Base-by-base conservation (phyloP, 2,329 filamentous ascomycete genomes). In the Colletotrichum limetticola region DNA sequence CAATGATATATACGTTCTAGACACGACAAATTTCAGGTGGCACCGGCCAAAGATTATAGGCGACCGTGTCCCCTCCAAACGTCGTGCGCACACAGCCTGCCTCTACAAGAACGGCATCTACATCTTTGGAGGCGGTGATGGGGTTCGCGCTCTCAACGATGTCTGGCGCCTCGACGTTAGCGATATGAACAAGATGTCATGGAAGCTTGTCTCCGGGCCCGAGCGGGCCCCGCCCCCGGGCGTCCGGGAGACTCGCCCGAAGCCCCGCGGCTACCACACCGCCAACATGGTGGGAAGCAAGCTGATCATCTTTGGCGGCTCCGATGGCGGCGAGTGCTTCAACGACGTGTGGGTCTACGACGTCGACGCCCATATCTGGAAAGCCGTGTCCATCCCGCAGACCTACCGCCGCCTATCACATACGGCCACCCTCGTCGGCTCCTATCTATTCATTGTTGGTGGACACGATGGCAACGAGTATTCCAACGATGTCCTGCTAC, bases 321-420 rank as follows among this genome's bases (percentile, higher is more conserved):
- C 90, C 3, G 91, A 93, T 79, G 91, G 91, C 75, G 90, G 90
- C 64, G 91, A 93, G 81, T 93, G 91, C 82, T 93, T 93, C 82
- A 88, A 91, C 79, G 91, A 93, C 78, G 91, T 93, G 53, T 93
- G 91, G 91, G 89, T 93, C 35, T 93, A 92, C 82, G 91, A 93
- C 78, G 88, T 93, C 6, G 91, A 93, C 63, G 87, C 85, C 52
- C 85, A 88, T 71, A 76, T 84, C 28, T 93, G 92, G 90, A 89
- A 87, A 73, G 78, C 84, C 7, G 91, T 92, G 68, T 80, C 84
- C 70, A 91, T 92, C 28, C 86, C 90, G 24, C 79, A 89, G 46
- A 89, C 89, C n/a, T 92, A 87, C 79, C 88, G 90, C 52, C 89
- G 91, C 24, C 85, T 93, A 63, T 92, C 90, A 28, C 91, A 93